phyloP scores from a whole-genome alignment of 345 rosid species.

The Boechera divaricarpa region DNA sequence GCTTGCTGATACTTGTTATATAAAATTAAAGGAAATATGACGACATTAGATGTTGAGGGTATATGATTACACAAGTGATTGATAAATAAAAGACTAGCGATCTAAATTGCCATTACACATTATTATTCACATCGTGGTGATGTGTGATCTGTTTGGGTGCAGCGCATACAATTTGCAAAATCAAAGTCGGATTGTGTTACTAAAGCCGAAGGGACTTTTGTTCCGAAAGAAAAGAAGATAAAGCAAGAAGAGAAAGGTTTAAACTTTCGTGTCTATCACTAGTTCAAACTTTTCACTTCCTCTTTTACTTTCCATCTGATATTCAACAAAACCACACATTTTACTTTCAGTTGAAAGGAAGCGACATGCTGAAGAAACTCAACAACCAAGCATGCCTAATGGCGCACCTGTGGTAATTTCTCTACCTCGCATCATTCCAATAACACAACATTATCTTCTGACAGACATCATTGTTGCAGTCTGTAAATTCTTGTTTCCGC shows the following conservation, averaged over 20 bases:
- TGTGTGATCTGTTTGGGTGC: conserved; percentile 44
- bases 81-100: background rate
- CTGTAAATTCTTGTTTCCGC: background rate
- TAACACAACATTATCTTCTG: background rate
- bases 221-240: conserved; percentile 83
- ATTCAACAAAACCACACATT: background rate
- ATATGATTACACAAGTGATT: conserved; percentile 5
- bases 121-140: background rate
- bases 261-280: background rate
- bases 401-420: conserved; percentile 65
- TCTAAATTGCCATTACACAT: background rate
- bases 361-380: conserved; percentile 64
- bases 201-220: conserved; percentile 77
- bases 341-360: conserved; percentile 71
- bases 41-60: conserved; percentile 8
- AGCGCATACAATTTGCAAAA: conserved; percentile 91
- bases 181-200: conserved; percentile 82
- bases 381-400: conserved; percentile 59
- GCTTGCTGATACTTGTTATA: conserved; percentile 8
- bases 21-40: background rate
- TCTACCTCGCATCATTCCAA: background rate
- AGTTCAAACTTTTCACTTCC: background rate
- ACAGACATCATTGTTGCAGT: background rate
- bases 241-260: conserved; percentile 91
- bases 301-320: background rate